Percentiles rank a stretch among this genome's conserved stretches.
Evolutionary conservation across 208 protist genomes (phyloP).

Genomic region (Wallacemonas rigidus): DNA sequence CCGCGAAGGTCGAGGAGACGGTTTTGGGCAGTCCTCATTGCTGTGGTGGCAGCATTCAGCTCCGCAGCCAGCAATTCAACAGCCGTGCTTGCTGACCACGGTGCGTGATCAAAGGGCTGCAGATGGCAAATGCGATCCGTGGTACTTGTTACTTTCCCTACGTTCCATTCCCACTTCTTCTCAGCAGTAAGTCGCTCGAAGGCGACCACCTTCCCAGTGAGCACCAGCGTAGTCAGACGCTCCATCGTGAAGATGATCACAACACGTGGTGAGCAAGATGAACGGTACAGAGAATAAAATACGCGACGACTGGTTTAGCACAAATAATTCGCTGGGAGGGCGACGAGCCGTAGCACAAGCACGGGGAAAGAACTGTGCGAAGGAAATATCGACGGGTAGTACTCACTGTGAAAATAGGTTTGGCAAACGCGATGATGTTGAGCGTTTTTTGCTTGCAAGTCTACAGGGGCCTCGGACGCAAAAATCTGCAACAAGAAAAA

Average conservation of each 20-base stretch:
- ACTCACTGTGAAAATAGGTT: too few relatives aligned
- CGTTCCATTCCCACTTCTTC: slow-evolving; percentile 15
- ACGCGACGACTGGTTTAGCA: too few relatives aligned
- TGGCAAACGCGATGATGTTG: too few relatives aligned
- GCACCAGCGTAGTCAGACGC: neutral
- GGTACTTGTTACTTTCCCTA: slow-evolving; percentile 12
- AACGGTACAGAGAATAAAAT: too few relatives aligned
- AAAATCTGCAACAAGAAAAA: too few relatives aligned
- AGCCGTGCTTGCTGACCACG: slow-evolving; percentile 6
- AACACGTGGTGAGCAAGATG: too few relatives aligned
- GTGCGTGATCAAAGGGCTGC: neutral
- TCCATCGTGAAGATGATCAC: neutral
- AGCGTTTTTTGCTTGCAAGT: neutral
- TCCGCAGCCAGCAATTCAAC: neutral
- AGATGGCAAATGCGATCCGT: slow-evolving; percentile 1
- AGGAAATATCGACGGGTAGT: too few relatives aligned
- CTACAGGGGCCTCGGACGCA: neutral
- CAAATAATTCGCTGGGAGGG: too few relatives aligned
- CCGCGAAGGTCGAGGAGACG: slow-evolving; percentile 15
- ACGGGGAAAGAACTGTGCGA: too few relatives aligned
- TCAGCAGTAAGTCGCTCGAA: slow-evolving; percentile 18
- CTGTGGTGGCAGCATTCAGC: neutral
- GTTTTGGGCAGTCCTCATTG: slow-evolving; percentile 9
- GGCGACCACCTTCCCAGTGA: slow-evolving; percentile 8
- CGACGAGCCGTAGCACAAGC: too few relatives aligned